phyloP scores from a whole-genome alignment of 306 rosid species.

The Benincasa hispida region DNA sequence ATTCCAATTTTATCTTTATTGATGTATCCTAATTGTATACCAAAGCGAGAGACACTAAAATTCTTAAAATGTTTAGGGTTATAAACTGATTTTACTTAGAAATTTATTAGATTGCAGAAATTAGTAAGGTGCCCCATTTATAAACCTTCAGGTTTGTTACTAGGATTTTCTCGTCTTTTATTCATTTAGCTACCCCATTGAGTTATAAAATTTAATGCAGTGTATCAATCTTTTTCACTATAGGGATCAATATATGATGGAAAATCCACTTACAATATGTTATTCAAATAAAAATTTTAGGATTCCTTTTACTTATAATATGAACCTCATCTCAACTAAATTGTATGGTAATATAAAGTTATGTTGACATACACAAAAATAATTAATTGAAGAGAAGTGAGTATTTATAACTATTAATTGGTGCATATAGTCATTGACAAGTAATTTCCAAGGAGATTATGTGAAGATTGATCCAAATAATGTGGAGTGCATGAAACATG shows the following conservation, averaged over 20 bases:
- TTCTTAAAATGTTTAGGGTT: too few relatives aligned
- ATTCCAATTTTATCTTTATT: too few relatives aligned
- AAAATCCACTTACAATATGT: conserved; percentile 23
- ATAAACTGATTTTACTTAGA: too few relatives aligned
- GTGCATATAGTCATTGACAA: conserved; percentile 13
- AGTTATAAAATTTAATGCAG: too few relatives aligned
- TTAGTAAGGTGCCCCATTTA: conserved; percentile 22
- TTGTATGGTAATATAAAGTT: conserved; percentile 18
- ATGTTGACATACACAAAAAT: not conserved
- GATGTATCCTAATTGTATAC: too few relatives aligned
- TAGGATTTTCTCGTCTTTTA: too few relatives aligned
- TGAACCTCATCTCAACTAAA: conserved; percentile 54
- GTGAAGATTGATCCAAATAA: conserved; percentile 13
- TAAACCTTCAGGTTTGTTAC: conserved; percentile 45
- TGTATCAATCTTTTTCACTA: not conserved
- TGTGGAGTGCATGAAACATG: conserved; percentile 20
- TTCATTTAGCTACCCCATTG: too few relatives aligned
- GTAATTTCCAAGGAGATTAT: conserved; percentile 36
- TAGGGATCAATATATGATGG: conserved; percentile 58
- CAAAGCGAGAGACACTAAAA: too few relatives aligned
- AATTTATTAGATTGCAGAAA: too few relatives aligned
- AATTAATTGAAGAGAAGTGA: not conserved
- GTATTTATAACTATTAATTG: too few relatives aligned
- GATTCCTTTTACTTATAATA: conserved; percentile 35
- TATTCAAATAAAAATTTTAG: not conserved